A percentile compares a stretch with the other conserved stretches of the same genome.
These are phyloP conservation scores for Aspergillus piperis DNA, from an alignment of 2,329 filamentous ascomycete species.

Conservation along the genomic window DNA sequence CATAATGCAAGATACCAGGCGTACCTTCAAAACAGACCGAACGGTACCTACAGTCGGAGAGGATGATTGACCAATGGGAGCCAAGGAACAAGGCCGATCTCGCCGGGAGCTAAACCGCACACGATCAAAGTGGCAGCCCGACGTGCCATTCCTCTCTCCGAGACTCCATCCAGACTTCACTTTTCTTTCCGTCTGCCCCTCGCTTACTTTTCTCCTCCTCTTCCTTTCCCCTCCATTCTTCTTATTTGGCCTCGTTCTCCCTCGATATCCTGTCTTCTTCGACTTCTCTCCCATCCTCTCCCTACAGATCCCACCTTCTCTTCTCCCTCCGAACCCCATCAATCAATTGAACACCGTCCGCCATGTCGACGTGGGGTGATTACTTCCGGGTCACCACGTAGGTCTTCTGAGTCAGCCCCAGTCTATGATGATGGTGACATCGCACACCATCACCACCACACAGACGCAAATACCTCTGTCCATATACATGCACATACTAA, in stretches of 20 bases:
- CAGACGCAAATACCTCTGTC: too few species aligned
- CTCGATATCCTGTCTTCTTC: neutral
- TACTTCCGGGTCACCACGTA: constrained; percentile 82
- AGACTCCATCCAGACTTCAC: constrained; percentile 3
- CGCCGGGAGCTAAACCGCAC: constrained; percentile 22
- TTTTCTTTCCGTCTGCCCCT: constrained; percentile 5
- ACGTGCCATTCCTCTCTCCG: neutral
- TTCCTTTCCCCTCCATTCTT: neutral
- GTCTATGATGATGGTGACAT: neutral
- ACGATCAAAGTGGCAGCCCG: neutral
- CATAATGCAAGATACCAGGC: too few species aligned
- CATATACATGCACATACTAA: neutral
- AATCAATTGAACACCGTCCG: constrained; percentile 27
- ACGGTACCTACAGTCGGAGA: neutral
- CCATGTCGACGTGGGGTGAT: constrained; percentile 85
- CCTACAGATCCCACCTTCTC: neutral
- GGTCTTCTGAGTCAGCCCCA: constrained; percentile 31
- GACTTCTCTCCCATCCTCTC: neutral
- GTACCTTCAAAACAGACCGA: neutral
- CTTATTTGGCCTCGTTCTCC: neutral
- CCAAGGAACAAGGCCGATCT: constrained; percentile 14
- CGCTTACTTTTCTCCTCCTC: constrained; percentile 3
- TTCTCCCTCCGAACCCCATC: neutral
- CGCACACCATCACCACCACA: neutral
- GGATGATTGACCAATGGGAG: neutral